Base-by-base conservation (phyloP, 352 stramenopile species). In the Phytopythium chamaehyphon region DNA sequence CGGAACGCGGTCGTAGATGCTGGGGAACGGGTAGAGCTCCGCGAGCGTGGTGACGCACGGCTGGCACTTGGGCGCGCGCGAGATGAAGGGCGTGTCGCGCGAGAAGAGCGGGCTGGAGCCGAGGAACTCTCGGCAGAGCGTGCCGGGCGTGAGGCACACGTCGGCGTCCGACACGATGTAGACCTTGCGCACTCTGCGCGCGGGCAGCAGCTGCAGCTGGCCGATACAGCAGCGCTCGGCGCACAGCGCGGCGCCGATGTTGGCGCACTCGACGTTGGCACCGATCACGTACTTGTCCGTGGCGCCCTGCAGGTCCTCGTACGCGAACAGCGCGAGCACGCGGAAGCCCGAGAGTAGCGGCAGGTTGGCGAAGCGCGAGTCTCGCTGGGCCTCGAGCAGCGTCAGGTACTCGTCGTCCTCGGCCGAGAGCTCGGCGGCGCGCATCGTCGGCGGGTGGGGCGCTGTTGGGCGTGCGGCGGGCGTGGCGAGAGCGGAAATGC, bases 81-180 rank as follows among this genome's bases (percentile, higher is more conserved):
- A 66, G 50, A 88, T 69, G 62, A 85, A 87, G 8, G 85, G 74
- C 42, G 79, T 85, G 57, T 81, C 54, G 10, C 58, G 50, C 33
- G 49, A 66, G 12, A 81, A 67, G 42, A 77, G 57, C 40, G 80
- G 62, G 51, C 85, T 88, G 9, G 82, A 86, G 39, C 66, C 69
- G 55, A 97, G 71, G 61, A 93, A 97, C 59, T 97, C 87, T 35
- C 89, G 71, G 63, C 89, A 97, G 0, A 96, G 59, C 51, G 86
- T 85, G 15, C 89, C 87, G 3, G 87, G 87, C 35, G 77, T 86
- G 47, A 96, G 79, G 51, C 86, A 85, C 55, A 84, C 66, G 9
- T 71, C 53, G 40, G 76, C 73, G 67, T 97, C 89, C 44, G 84
- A 94, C 35, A 91, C 76, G 64, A 96, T 93, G 59, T 91, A 85